phyloP scores from a whole-genome alignment of 2,329 filamentous ascomycete species.

The Fusarium pseudonygamai region DNA sequence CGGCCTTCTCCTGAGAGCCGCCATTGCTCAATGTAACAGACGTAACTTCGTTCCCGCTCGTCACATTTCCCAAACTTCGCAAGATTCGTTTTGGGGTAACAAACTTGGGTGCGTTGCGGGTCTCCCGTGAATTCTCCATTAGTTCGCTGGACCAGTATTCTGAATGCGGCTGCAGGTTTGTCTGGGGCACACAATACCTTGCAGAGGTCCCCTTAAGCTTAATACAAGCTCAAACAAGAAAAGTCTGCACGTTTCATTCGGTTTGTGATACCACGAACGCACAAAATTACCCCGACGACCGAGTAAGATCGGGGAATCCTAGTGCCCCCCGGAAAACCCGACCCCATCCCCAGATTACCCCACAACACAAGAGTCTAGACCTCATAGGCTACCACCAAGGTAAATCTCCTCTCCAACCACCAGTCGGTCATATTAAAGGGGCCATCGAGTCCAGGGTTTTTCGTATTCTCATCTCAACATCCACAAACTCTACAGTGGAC shows the following conservation, averaged over 20 bases:
- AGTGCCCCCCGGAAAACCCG: neutral
- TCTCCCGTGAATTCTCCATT: neutral
- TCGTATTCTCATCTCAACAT: neutral
- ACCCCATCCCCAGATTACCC: neutral
- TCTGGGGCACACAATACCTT: fast-evolving
- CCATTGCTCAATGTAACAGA: neutral
- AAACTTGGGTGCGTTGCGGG: neutral
- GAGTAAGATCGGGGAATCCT: neutral
- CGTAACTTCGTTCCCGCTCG: fast-evolving
- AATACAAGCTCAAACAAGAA: neutral
- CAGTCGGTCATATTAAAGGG: neutral
- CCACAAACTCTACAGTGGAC: neutral
- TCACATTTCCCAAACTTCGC: neutral
- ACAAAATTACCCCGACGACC: neutral
- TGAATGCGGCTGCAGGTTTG: fast-evolving
- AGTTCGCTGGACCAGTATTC: fast-evolving
- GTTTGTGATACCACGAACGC: neutral
- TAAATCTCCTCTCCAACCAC: neutral
- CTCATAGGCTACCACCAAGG: neutral
- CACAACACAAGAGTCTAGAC: neutral
- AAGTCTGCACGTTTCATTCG: neutral
- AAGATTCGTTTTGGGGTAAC: neutral
- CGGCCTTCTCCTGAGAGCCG: neutral
- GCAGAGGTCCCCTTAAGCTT: neutral
- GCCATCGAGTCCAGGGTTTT: neutral